phyloP scores from a whole-genome alignment of 2,329 filamentous ascomycete genomes.

The Shiraia bambusicola region DNA sequence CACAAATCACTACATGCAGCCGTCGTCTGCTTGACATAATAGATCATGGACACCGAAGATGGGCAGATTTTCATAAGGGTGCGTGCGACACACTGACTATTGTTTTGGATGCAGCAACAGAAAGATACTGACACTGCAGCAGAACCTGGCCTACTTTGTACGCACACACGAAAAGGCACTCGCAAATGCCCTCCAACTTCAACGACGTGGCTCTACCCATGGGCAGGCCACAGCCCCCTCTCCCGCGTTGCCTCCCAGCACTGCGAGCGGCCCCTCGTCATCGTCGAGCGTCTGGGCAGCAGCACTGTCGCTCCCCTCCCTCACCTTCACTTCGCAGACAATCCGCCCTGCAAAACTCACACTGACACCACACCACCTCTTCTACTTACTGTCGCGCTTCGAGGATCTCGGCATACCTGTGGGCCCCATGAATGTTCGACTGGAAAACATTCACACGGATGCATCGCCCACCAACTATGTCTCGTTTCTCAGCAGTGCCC shows the following conservation, averaged over 20 bases:
- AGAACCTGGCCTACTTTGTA: conserved; percentile 96
- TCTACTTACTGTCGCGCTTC: conserved; percentile 93
- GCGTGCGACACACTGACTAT: conserved; percentile 41
- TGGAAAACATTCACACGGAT: conserved; percentile 92
- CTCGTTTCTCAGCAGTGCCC: conserved; percentile 84
- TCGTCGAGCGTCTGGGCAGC: conserved; percentile 72
- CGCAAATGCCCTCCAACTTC: conserved; percentile 89
- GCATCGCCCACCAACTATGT: conserved; percentile 89
- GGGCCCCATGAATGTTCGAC: conserved; percentile 91
- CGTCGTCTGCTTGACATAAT: conserved; percentile 24
- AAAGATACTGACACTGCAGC: conserved; percentile 35
- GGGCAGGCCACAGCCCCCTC: conserved; percentile 48
- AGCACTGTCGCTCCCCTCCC: conserved; percentile 80
- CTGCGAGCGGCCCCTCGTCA: conserved; percentile 56
- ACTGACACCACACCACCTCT: conserved; percentile 92
- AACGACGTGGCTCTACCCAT: conserved; percentile 72
- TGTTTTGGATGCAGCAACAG: not conserved
- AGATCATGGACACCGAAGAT: conserved; percentile 80
- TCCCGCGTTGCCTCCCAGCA: conserved; percentile 42
- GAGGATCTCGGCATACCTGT: conserved; percentile 89
- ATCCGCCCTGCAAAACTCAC: conserved; percentile 90
- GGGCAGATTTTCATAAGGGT: conserved; percentile 88
- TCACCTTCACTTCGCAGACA: conserved; percentile 80
- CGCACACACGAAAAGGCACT: conserved; percentile 96
- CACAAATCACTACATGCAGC: conserved; percentile 37